These are phyloP conservation scores for Calonectria multiphialidica DNA, from an alignment of 2,329 filamentous ascomycete genomes.

Conservation along the genomic window DNA sequence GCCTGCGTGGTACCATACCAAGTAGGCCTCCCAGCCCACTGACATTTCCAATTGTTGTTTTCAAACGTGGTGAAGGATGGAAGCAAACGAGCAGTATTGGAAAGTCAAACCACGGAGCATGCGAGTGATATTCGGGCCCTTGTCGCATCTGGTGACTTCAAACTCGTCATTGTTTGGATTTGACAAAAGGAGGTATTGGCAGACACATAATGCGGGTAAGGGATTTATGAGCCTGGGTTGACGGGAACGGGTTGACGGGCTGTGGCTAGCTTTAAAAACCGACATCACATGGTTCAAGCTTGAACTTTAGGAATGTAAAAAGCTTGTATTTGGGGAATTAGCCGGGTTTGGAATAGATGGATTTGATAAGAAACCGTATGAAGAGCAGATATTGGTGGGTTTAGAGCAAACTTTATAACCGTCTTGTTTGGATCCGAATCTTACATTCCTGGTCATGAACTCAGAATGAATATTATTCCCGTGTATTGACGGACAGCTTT, in stretches of 20 bases:
- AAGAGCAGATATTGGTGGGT: neutral
- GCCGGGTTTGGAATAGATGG: neutral
- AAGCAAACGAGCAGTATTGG: neutral
- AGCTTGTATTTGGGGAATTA: neutral
- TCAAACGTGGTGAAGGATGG: too few species aligned
- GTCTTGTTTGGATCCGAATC: neutral
- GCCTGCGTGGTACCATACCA: too few species aligned
- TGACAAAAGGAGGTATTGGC: too few species aligned
- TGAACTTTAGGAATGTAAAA: neutral
- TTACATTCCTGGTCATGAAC: neutral
- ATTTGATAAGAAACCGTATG: neutral
- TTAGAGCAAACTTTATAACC: neutral
- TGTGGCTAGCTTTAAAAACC: neutral
- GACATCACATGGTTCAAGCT: neutral
- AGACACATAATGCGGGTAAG: too few species aligned
- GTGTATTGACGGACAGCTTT: neutral
- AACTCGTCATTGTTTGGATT: too few species aligned
- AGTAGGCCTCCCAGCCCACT: too few species aligned
- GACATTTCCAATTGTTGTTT: too few species aligned
- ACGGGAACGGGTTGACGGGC: too few species aligned
- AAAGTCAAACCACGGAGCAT: neutral
- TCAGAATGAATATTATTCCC: neutral
- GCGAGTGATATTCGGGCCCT: too few species aligned
- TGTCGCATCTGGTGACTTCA: too few species aligned
- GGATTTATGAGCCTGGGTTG: too few species aligned